Evolutionary conservation across 148 eudicot species (phyloP).

Genomic region (Rhododendron mucronatum): DNA sequence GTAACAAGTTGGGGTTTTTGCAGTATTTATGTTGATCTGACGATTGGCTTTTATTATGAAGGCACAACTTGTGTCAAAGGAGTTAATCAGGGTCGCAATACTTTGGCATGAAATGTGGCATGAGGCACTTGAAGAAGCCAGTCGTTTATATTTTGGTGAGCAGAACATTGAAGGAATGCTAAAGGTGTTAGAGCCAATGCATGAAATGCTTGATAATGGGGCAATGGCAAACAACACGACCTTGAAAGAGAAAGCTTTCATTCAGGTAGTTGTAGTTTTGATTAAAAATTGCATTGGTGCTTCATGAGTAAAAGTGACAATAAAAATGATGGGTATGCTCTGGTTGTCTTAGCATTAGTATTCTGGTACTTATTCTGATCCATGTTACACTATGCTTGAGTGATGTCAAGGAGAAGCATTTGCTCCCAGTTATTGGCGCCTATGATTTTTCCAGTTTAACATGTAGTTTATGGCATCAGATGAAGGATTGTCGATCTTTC

Average conservation of each 20-base stretch:
- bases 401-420: background rate
- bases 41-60: conserved; percentile 21
- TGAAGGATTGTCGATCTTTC: background rate
- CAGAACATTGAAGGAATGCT: conserved; percentile 89
- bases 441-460: background rate
- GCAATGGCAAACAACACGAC: conserved; percentile 64
- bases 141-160: conserved; percentile 95
- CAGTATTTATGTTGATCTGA: conserved; percentile 16
- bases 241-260: conserved; percentile 73
- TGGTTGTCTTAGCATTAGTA: background rate
- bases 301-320: background rate
- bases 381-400: background rate
- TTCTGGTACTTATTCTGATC: background rate
- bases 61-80: conserved; percentile 98
- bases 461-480: background rate
- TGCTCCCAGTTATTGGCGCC: background rate
- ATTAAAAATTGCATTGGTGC: background rate
- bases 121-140: conserved; percentile 95
- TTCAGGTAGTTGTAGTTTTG: conserved; percentile 47
- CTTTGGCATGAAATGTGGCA: conserved; percentile 99
- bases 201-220: conserved; percentile 88
- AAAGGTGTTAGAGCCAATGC: conserved; percentile 91
- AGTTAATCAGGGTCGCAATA: conserved; percentile 92
- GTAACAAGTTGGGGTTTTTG: background rate
- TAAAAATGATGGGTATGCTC: background rate